Percentiles rank a stretch among this genome's conserved stretches.
Conservation (phyloP, 208 protist genomes). For the Phytomonas sp. region DNA sequence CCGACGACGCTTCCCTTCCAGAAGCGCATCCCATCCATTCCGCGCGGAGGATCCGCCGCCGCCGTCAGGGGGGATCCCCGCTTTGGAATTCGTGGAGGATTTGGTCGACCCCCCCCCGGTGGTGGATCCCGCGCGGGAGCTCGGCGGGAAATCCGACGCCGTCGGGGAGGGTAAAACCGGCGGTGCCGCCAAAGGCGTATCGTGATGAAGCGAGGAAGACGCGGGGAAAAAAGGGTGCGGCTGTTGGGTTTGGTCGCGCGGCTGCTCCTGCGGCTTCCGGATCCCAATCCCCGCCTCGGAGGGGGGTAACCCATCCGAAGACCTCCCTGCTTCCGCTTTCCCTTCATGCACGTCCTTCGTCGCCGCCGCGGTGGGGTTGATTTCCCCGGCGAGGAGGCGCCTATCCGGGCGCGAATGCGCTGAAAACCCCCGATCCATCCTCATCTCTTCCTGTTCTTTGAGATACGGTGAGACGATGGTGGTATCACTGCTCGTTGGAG, state of each 20-base stretch:
- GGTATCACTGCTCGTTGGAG: neutral
- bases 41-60: constrained; percentile 3
- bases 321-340: no score
- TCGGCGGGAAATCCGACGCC: neutral
- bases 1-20: constrained; percentile 41
- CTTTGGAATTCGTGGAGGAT: no score
- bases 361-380: no score
- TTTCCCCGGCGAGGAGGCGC: no score
- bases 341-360: no score
- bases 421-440: no score
- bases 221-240: neutral
- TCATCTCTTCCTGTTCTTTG: no score
- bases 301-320: neutral
- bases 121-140: neutral
- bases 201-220: constrained; percentile 1
- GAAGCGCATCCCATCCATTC: constrained; percentile 29
- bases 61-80: neutral
- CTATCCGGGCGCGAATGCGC: no score
- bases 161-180: neutral
- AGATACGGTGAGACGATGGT: neutral
- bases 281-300: constrained; percentile 7
- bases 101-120: neutral
- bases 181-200: neutral
- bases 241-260: no score
- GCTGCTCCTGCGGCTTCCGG: no score